Evolutionary conservation across 2,329 filamentous ascomycete genomes (phyloP).

Genomic region (Colletotrichum liriopes): DNA sequence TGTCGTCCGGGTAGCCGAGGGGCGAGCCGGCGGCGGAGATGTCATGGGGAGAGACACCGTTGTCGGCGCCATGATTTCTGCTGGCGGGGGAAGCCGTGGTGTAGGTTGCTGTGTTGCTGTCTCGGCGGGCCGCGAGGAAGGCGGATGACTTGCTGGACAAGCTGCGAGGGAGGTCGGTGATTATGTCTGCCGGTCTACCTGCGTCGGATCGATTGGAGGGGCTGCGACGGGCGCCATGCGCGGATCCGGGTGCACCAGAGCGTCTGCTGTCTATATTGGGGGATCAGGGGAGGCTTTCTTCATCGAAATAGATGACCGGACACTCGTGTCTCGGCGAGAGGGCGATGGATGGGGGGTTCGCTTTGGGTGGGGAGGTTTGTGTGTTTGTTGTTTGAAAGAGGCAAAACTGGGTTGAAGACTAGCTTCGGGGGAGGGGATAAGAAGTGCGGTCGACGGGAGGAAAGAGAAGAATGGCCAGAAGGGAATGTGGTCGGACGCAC

Average conservation of each 20-base stretch:
- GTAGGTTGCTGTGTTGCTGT: constrained; percentile 44
- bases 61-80: constrained; percentile 38
- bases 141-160: constrained; percentile 18
- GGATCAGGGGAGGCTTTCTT: constrained; percentile 71
- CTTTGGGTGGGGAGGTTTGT: background rate
- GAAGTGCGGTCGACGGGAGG: constrained; percentile 8
- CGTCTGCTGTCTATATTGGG: constrained; percentile 70
- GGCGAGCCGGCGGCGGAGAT: constrained; percentile 46
- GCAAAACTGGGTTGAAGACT: constrained; percentile 25
- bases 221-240: constrained; percentile 65
- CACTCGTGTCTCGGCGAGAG: constrained; percentile 41
- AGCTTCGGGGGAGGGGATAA: constrained; percentile 25
- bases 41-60: constrained; percentile 44
- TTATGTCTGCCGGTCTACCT: constrained; percentile 49
- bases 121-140: constrained; percentile 42
- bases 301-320: constrained; percentile 67
- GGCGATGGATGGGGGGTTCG: background rate
- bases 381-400: constrained; percentile 2
- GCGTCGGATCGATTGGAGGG: constrained; percentile 56
- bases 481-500: constrained; percentile 26
- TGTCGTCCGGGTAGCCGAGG: constrained; percentile 15
- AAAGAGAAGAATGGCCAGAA: constrained; percentile 24
- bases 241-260: constrained; percentile 69
- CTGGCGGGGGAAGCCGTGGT: constrained; percentile 22
- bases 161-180: constrained; percentile 24